Conservation (phyloP, 768 basidiomycete genomes). For the Pisolithus orientalis region DNA sequence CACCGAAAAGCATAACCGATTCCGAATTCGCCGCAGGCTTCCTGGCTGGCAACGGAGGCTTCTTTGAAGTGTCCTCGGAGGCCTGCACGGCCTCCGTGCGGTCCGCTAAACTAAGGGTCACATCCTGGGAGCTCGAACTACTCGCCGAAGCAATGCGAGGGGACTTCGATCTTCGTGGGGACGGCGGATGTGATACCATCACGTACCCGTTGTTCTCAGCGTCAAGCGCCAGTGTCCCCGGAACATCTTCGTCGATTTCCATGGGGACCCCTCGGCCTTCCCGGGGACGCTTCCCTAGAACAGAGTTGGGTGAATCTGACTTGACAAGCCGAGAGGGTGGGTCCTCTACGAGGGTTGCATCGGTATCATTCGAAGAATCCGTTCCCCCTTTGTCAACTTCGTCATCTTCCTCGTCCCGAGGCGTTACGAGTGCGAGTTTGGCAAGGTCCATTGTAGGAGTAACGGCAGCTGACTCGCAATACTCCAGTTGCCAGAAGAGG, state of each 20-base stretch:
- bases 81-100: slow-evolving; percentile 21
- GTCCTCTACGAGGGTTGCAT: slow-evolving; percentile 85
- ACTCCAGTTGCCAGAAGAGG: slow-evolving; percentile 74
- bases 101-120: slow-evolving; percentile 22
- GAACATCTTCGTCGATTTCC: slow-evolving; percentile 48
- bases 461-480: slow-evolving; percentile 56
- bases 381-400: slow-evolving; percentile 67
- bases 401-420: slow-evolving; percentile 85
- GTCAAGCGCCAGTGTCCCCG: slow-evolving; percentile 22
- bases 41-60: slow-evolving; percentile 53
- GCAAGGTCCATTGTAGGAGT: slow-evolving; percentile 84
- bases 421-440: slow-evolving; percentile 85
- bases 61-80: slow-evolving; percentile 31
- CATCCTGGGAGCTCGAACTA: slow-evolving; percentile 25
- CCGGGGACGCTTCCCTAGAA: slow-evolving; percentile 66
- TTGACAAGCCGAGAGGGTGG: slow-evolving; percentile 30
- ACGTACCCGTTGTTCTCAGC: slow-evolving; percentile 40
- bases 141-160: slow-evolving; percentile 25
- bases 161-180: slow-evolving; percentile 31
- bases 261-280: slow-evolving; percentile 37
- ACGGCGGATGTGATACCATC: slow-evolving; percentile 32
- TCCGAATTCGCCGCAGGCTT: slow-evolving; percentile 50
- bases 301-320: slow-evolving; percentile 37
- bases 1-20: slow-evolving; percentile 89
- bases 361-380: slow-evolving; percentile 80